Evolutionary conservation across 140 eudicot species (phyloP).

Genomic region (Oenanthe javanica): DNA sequence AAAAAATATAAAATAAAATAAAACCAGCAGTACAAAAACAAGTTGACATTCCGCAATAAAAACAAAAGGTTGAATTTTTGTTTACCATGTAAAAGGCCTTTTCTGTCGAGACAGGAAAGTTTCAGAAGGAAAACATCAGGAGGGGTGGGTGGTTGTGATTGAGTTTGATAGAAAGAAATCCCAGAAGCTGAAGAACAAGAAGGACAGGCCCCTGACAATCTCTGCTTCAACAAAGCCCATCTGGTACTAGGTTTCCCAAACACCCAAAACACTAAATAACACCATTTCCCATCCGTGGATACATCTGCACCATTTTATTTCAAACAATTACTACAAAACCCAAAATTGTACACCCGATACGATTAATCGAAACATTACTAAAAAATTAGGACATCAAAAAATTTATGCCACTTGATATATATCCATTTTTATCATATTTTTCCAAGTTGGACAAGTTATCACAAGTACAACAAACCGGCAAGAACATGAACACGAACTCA

Average conservation of each 20-base stretch:
- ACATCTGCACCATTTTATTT: constrained; percentile 38
- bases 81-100: constrained; percentile 78
- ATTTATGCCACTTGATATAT: not conserved
- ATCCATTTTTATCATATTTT: not conserved
- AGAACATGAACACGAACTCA: not conserved
- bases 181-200: constrained; percentile 71
- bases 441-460: not conserved
- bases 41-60: not conserved
- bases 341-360: too few species aligned
- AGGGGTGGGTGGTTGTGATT: constrained; percentile 56
- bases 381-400: not conserved
- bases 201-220: constrained; percentile 75
- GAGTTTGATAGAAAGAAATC: constrained; percentile 45
- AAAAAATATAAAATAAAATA: not conserved
- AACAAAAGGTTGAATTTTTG: not conserved
- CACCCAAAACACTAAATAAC: constrained; percentile 82
- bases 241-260: constrained; percentile 46
- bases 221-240: constrained; percentile 71
- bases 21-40: not conserved
- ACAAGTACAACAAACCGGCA: not conserved
- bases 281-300: constrained; percentile 90
- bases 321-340: not conserved
- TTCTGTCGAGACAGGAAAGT: constrained; percentile 67
- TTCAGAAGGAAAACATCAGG: constrained; percentile 82
- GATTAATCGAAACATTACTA: not conserved